Conservation (phyloP, 2,329 filamentous ascomycete species). For the Aureobasidium sp. region DNA sequence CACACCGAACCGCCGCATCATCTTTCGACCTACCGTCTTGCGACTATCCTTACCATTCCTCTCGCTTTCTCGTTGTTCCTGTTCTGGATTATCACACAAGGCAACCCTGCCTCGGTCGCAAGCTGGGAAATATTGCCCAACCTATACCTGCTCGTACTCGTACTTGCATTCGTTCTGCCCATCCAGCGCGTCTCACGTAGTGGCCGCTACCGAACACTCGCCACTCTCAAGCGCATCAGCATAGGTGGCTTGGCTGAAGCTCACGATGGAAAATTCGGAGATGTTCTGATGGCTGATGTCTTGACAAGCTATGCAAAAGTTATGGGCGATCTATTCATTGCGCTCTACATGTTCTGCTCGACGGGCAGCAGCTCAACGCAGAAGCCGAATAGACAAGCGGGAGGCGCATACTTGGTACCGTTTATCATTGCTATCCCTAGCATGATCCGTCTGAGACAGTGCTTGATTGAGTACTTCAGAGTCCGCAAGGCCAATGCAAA, state of each 20-base stretch:
- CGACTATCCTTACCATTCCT: slow-evolving; percentile 65
- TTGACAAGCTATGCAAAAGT: slow-evolving; percentile 93
- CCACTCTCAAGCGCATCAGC: slow-evolving; percentile 68
- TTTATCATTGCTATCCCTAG: slow-evolving; percentile 77
- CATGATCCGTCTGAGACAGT: slow-evolving; percentile 82
- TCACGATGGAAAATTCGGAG: slow-evolving; percentile 87
- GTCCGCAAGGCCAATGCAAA: slow-evolving; percentile 53
- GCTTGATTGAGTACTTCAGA: slow-evolving; percentile 76
- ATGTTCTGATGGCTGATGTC: slow-evolving; percentile 88
- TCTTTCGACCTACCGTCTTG: slow-evolving; percentile 77
- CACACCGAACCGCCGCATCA: slow-evolving; percentile 67
- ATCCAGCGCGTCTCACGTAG: slow-evolving; percentile 59
- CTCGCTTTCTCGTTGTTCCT: slow-evolving; percentile 64
- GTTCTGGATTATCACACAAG: slow-evolving; percentile 78
- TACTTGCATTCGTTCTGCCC: slow-evolving; percentile 62
- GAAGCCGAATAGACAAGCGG: slow-evolving; percentile 73
- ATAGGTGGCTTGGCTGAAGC: slow-evolving; percentile 81
- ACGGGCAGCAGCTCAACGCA: slow-evolving; percentile 65
- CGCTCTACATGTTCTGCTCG: slow-evolving; percentile 83
- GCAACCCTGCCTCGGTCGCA: slow-evolving; percentile 61
- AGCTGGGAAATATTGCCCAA: slow-evolving; percentile 82
- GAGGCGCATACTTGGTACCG: slow-evolving; percentile 71
- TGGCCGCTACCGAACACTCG: slow-evolving; percentile 68
- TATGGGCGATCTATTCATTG: slow-evolving; percentile 80
- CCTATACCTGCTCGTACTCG: slow-evolving; percentile 67